These are phyloP conservation scores for Apiospora rasikravindrae DNA, from an alignment of 2,329 filamentous ascomycete genomes.

Conservation along the genomic window DNA sequence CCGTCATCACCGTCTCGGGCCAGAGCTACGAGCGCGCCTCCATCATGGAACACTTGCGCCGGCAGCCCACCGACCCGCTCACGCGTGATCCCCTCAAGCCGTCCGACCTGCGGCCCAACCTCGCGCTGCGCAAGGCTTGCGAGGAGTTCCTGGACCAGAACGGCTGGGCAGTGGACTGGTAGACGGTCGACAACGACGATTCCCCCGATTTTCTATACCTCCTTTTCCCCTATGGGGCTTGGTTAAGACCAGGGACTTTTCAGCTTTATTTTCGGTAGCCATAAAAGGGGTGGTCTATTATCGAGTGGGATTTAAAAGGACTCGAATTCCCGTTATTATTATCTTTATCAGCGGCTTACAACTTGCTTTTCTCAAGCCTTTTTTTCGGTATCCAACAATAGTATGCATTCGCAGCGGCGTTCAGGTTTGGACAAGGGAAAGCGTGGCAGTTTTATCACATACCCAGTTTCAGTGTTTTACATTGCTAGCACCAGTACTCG, in stretches of 20 bases:
- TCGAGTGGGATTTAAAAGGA: neutral
- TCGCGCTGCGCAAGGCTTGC: slow-evolving; percentile 80
- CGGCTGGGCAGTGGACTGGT: slow-evolving; percentile 94
- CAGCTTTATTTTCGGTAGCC: neutral
- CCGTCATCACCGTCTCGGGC: slow-evolving; percentile 77
- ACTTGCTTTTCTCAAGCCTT: neutral
- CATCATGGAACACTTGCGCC: slow-evolving; percentile 83
- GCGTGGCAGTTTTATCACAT: slow-evolving; percentile 2
- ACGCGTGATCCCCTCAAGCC: slow-evolving; percentile 76
- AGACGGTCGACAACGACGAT: slow-evolving; percentile 27
- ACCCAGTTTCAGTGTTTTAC: slow-evolving; percentile 5
- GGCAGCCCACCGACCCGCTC: slow-evolving; percentile 78
- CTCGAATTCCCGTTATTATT: neutral
- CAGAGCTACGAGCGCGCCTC: slow-evolving; percentile 88
- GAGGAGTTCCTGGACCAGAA: slow-evolving; percentile 85
- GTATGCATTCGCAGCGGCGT: neutral
- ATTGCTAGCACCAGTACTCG: too few species aligned
- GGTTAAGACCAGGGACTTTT: neutral
- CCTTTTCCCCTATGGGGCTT: neutral
- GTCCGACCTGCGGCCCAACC: slow-evolving; percentile 78
- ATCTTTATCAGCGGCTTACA: neutral
- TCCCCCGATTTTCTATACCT: neutral
- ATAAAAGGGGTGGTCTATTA: neutral
- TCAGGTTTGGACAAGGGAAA: neutral
- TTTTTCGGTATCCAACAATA: neutral